Percentiles rank a stretch among this genome's conserved stretches.
These are phyloP conservation scores for Suillus americanus DNA, from an alignment of 768 basidiomycete species.

Conservation along the genomic window DNA sequence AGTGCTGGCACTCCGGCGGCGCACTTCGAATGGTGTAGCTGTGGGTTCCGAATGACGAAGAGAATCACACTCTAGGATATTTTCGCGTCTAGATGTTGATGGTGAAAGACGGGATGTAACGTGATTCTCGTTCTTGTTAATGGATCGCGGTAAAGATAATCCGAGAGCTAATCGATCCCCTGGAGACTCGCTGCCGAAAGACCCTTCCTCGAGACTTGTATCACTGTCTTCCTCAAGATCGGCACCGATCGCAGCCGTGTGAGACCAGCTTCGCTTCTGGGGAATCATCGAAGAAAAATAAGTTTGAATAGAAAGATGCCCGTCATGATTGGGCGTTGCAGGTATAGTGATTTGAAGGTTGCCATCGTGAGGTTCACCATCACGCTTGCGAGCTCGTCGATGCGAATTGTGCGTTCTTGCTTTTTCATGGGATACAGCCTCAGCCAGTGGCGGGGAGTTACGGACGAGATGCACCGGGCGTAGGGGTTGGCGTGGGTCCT, in stretches of 20 bases:
- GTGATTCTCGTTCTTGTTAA: background rate
- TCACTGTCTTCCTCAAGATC: background rate
- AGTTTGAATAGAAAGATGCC: background rate
- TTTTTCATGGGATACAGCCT: background rate
- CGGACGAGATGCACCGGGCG: background rate
- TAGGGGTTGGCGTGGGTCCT: background rate
- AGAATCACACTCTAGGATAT: background rate
- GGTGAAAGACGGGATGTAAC: background rate
- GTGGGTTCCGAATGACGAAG: background rate
- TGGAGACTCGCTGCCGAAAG: background rate
- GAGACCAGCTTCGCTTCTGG: background rate
- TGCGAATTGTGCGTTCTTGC: background rate
- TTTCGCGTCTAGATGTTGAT: background rate
- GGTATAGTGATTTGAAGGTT: background rate
- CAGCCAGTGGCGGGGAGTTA: background rate
- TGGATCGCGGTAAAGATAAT: background rate
- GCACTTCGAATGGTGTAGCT: background rate
- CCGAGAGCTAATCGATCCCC: background rate
- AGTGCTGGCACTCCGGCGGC: background rate
- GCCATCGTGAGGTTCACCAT: background rate
- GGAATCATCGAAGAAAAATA: background rate
- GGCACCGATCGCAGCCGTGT: background rate
- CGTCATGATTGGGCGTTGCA: background rate
- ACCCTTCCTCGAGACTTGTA: background rate
- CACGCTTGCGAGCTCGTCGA: background rate